Percentiles rank a stretch among this genome's conserved stretches.
Conservation (phyloP, 306 rosid genomes). For the Carpinus viminea region DNA sequence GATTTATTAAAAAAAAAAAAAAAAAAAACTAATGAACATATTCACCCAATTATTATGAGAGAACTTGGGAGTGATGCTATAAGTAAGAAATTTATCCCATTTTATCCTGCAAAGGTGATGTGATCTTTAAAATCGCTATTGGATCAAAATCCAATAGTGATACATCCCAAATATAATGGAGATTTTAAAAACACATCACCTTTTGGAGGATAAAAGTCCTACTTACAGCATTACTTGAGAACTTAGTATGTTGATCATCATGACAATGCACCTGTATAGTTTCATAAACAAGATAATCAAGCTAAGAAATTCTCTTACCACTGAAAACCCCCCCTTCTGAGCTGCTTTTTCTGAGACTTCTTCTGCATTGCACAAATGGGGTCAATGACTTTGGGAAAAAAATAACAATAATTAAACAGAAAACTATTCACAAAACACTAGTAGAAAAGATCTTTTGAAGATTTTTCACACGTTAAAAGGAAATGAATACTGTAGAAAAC, state of each 20-base stretch:
- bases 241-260: not conserved
- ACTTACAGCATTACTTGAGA: not conserved
- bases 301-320: conserved; percentile 51
- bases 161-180: too few species aligned
- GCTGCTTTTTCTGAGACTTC: conserved; percentile 50
- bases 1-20: too few species aligned
- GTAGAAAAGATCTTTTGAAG: not conserved
- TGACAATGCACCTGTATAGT: not conserved
- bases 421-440: conserved; percentile 1
- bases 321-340: conserved; percentile 50
- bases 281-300: not conserved
- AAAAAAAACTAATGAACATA: not conserved
- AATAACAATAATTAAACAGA: conserved; percentile 17
- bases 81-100: too few species aligned
- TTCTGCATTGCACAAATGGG: conserved; percentile 53
- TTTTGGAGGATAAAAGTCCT: too few species aligned
- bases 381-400: conserved; percentile 22
- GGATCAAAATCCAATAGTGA: too few species aligned
- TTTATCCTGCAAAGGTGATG: too few species aligned
- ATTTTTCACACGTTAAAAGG: not conserved
- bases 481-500: conserved; percentile 1
- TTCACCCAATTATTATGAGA: not conserved
- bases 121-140: too few species aligned
- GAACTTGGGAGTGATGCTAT: too few species aligned
- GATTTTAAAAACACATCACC: too few species aligned